Conservation (phyloP, 2,329 filamentous ascomycete species). For the Lanzia echinophila region DNA sequence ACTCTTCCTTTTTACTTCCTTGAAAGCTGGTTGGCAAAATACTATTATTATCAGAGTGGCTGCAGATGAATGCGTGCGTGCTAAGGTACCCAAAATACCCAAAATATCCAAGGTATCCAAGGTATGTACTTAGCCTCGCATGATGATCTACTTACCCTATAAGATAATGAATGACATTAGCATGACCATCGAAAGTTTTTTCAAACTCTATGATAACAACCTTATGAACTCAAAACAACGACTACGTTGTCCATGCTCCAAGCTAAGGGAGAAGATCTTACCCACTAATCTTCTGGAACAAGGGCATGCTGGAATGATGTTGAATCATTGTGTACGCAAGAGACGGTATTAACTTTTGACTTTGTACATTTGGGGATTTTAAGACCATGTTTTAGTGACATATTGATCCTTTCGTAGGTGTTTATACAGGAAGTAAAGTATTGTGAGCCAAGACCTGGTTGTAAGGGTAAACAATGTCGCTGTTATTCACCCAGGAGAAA, state of each 20-base stretch:
- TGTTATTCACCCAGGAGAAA: no score
- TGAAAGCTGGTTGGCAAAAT: no score
- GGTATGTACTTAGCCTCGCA: not conserved
- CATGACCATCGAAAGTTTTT: not conserved
- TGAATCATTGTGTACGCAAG: not conserved
- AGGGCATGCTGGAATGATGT: not conserved
- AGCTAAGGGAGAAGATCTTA: not conserved
- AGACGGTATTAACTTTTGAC: not conserved
- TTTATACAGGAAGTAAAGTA: not conserved
- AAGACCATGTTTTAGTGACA: no score
- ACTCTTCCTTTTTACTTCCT: no score
- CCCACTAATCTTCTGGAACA: not conserved
- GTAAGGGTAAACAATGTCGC: no score
- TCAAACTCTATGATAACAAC: not conserved
- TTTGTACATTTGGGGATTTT: not conserved
- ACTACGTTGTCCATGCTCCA: slow-evolving; percentile 1
- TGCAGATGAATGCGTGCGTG: not conserved
- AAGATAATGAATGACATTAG: not conserved
- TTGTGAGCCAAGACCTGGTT: no score
- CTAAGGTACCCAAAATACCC: no score
- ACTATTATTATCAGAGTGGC: not conserved
- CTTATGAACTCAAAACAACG: not conserved
- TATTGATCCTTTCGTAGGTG: not conserved
- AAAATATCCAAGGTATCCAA: not conserved
- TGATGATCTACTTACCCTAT: not conserved